Evolutionary conservation across 73 alveolate genomes (phyloP).

Genomic region (Uronychia setigera): DNA sequence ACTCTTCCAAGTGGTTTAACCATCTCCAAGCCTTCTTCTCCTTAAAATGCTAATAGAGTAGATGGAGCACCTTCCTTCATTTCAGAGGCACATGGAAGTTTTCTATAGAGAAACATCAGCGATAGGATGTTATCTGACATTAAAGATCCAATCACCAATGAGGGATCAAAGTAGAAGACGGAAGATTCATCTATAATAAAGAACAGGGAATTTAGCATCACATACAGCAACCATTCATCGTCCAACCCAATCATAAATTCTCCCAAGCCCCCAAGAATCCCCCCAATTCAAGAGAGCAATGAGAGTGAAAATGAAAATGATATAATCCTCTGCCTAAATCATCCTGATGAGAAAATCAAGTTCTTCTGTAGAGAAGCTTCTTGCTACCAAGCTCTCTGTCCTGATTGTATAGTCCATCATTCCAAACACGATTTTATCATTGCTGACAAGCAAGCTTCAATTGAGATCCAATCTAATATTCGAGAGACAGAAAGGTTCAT

Average conservation of each 20-base stretch:
- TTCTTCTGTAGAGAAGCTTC: conserved; percentile 40
- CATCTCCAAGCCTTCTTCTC: not conserved
- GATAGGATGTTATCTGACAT: not conserved
- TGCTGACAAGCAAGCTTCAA: conserved; percentile 49
- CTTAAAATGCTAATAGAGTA: too few relatives aligned
- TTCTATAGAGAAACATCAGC: not conserved
- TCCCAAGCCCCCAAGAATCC: not conserved
- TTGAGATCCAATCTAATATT: conserved; percentile 14
- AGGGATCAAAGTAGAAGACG: not conserved
- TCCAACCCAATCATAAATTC: not conserved
- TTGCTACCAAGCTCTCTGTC: conserved; percentile 23
- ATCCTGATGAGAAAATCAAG: conserved; percentile 39
- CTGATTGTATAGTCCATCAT: conserved; percentile 51
- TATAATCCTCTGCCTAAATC: conserved; percentile 14
- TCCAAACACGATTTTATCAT: conserved; percentile 53
- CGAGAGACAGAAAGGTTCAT: conserved; percentile 10
- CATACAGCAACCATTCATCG: not conserved
- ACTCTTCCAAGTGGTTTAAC: not conserved
- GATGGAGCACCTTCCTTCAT: not conserved
- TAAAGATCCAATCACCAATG: not conserved
- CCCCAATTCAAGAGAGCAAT: not conserved
- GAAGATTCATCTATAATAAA: not conserved
- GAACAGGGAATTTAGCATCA: too few relatives aligned
- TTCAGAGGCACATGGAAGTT: not conserved
- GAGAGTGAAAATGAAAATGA: not conserved